Conservation (phyloP, 2,329 filamentous ascomycete species). For the Colletotrichum phormii region DNA sequence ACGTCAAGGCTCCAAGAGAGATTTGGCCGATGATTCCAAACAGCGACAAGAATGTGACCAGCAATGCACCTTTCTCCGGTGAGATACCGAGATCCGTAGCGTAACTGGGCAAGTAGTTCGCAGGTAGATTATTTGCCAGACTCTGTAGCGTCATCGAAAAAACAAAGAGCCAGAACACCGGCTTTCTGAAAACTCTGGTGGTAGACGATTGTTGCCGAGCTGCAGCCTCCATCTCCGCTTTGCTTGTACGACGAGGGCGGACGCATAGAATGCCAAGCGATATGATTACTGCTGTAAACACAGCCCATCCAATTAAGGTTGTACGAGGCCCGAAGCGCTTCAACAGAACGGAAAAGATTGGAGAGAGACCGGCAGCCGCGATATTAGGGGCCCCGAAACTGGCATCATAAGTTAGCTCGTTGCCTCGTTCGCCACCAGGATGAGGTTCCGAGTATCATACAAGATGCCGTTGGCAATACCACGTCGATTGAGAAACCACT, state of each 20-base stretch:
- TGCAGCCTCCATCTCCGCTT: neutral
- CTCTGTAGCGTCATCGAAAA: conserved; percentile 17
- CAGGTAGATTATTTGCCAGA: conserved; percentile 6
- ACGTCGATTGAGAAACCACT: conserved; percentile 54
- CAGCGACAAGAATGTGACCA: conserved; percentile 6
- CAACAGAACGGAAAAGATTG: conserved; percentile 8
- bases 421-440: accelerated
- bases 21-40: conserved; percentile 12
- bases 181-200: neutral
- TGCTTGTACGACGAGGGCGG: neutral
- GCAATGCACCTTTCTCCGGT: neutral
- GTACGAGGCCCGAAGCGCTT: conserved; percentile 13
- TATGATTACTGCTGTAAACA: neutral
- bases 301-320: conserved; percentile 4
- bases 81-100: conserved; percentile 14
- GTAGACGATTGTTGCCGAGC: neutral
- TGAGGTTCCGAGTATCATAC: neutral
- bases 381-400: conserved; percentile 20
- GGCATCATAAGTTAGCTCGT: neutral
- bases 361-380: conserved; percentile 12
- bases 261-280: conserved; percentile 8
- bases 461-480: conserved; percentile 53
- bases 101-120: conserved; percentile 17
- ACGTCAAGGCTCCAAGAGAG: conserved; percentile 10
- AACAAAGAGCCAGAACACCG: conserved; percentile 12